Evolutionary conservation across 225 moss, liverwort and hornwort genomes (phyloP).

Genomic region (Bryoerythrophyllum caledonicum): DNA sequence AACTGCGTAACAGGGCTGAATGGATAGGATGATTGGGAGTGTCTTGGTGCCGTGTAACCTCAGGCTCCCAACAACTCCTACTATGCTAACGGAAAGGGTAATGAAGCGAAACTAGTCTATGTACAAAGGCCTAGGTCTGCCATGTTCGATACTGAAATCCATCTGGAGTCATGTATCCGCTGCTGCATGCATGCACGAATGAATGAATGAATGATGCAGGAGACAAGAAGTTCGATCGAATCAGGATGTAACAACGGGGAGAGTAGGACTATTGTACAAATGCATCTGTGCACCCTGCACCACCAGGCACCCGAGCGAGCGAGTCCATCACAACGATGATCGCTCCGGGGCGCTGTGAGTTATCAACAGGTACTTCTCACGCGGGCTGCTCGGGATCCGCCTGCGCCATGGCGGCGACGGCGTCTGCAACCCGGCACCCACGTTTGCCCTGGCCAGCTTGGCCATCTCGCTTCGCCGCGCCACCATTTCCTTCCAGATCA

Average conservation of each 20-base stretch:
- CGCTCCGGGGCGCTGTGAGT: conserved; percentile 40
- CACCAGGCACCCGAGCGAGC: conserved; percentile 31
- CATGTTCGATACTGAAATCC: conserved; percentile 17
- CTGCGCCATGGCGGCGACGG: conserved; percentile 21
- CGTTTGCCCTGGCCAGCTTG: not conserved
- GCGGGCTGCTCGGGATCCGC: conserved; percentile 30
- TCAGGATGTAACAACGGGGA: conserved; percentile 33
- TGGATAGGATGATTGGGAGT: not conserved
- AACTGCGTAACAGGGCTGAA: not conserved
- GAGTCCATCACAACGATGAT: not conserved
- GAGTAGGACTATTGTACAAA: conserved; percentile 59
- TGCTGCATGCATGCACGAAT: not conserved
- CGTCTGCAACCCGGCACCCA: conserved; percentile 14
- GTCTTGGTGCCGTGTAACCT: not conserved
- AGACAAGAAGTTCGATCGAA: conserved; percentile 4
- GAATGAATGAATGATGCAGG: not conserved
- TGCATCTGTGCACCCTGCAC: conserved; percentile 65
- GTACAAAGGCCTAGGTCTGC: conserved; percentile 28
- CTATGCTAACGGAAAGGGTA: not conserved
- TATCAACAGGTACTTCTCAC: conserved; percentile 39
- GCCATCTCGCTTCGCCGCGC: conserved; percentile 10
- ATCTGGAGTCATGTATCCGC: not conserved
- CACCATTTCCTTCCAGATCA: conserved; percentile 51
- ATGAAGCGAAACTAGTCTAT: conserved; percentile 13
- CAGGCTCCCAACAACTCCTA: not conserved